Percentiles rank a stretch among this genome's conserved stretches.
Evolutionary conservation across 805 yeast species (phyloP).

Genomic region (Metschnikowia chrysomelidarum): DNA sequence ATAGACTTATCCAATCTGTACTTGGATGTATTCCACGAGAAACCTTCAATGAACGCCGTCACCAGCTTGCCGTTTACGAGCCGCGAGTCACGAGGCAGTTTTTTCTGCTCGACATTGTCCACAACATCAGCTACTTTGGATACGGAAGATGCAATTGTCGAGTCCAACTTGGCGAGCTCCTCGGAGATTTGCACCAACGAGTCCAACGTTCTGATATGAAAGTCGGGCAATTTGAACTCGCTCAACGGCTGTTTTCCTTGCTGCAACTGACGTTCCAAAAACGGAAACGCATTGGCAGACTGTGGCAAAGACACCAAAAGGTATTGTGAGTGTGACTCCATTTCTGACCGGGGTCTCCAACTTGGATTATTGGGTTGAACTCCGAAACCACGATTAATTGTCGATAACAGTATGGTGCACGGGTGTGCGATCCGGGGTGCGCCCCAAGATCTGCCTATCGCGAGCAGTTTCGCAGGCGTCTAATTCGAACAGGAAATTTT

Average conservation of each 20-base stretch:
- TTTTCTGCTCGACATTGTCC: constrained; percentile 29
- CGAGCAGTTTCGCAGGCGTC: too few relatives aligned
- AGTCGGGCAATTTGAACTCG: constrained; percentile 68
- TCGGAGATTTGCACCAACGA: constrained; percentile 88
- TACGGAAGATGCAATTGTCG: constrained; percentile 68
- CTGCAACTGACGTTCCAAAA: constrained; percentile 55
- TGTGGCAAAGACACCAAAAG: constrained; percentile 61
- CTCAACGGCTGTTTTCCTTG: constrained; percentile 59
- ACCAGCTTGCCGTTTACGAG: constrained; percentile 47
- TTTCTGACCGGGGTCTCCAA: constrained; percentile 7
- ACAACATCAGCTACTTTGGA: constrained; percentile 77
- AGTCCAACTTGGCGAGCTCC: constrained; percentile 79
- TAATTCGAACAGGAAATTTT: too few relatives aligned
- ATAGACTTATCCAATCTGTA: constrained; percentile 83
- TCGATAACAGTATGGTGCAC: constrained; percentile 14
- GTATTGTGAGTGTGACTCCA: constrained; percentile 42
- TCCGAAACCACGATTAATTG: too few relatives aligned
- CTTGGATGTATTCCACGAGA: constrained; percentile 86
- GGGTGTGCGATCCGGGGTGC: constrained; percentile 7
- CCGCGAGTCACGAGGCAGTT: constrained; percentile 27
- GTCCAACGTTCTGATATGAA: constrained; percentile 94
- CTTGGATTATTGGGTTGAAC: neutral
- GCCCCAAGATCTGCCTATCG: constrained; percentile 2
- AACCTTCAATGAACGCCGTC: constrained; percentile 65
- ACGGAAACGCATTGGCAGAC: constrained; percentile 44